These are phyloP conservation scores for Trichoderma oligosporum DNA, from an alignment of 2,329 filamentous ascomycete species.

Conservation along the genomic window DNA sequence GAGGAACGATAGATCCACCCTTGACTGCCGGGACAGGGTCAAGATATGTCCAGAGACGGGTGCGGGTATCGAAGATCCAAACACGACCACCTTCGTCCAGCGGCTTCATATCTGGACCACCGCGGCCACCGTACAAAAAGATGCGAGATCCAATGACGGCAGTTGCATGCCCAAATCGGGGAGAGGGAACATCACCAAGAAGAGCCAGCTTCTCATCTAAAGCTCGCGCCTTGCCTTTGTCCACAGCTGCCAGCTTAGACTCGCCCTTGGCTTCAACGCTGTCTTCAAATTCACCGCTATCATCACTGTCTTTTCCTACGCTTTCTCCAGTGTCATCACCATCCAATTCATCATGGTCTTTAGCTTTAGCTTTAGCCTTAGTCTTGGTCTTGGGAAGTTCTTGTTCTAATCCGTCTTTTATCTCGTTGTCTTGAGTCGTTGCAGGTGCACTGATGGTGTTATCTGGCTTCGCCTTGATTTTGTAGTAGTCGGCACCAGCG, in stretches of 20 bases:
- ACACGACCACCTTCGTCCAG: conserved; percentile 71
- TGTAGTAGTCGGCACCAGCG: conserved; percentile 57
- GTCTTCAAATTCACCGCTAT: conserved; percentile 6
- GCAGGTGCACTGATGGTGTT: conserved; percentile 28
- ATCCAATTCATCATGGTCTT: too few species aligned
- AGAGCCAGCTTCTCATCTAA: conserved; percentile 28
- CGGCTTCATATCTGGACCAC: conserved; percentile 63
- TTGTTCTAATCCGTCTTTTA: conserved; percentile 36
- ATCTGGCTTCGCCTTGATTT: conserved; percentile 51
- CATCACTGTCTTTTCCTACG: conserved; percentile 5
- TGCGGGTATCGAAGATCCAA: conserved; percentile 69
- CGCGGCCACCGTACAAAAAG: conserved; percentile 78
- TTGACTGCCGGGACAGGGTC: conserved; percentile 50
- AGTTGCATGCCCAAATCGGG: conserved; percentile 71
- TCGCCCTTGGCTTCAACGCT: conserved; percentile 10
- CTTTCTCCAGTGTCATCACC: conserved; percentile 4
- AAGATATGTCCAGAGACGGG: conserved; percentile 61
- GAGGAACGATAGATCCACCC: conserved; percentile 37
- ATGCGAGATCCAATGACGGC: conserved; percentile 65
- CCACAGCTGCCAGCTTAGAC: conserved; percentile 22
- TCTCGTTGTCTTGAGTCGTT: conserved; percentile 31
- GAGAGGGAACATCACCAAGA: conserved; percentile 52
- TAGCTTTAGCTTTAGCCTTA: conserved; percentile 19
- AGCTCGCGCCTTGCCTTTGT: conserved; percentile 41
- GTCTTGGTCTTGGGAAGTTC: conserved; percentile 21